Base-by-base conservation (phyloP, 2,329 filamentous ascomycete genomes). In the Exophiala oligosperma region DNA sequence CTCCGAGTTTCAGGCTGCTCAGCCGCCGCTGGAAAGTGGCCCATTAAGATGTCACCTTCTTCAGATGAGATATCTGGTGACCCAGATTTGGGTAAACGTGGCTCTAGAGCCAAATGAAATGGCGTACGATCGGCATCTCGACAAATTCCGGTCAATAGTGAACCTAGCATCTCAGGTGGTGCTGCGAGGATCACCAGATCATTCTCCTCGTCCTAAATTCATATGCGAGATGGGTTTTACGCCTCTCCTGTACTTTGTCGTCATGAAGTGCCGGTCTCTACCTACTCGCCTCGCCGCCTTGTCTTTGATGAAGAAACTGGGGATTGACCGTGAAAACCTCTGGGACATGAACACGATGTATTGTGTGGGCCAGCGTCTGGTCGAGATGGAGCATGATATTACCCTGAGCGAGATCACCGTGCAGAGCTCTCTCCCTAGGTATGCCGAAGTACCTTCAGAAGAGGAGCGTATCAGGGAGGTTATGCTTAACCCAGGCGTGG, bases 311-410 rank as follows among this genome's bases (percentile, higher is more conserved):
- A 37, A 12, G 49, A 24, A n/a, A 21, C 37, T 51, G 4, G 29
- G 29, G 14, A 23, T 51, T 23, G 32, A 9, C 11, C 49, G 32
- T 7, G 49, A 38, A 24, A 51, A 23, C 11, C 49, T 51, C 9
- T 51, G 49, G 49, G 49, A 51, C 24, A 14, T 24, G 29, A 38
- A 17, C 29, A 51, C 49, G 23, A 51, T 51, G 49, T 38, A 51
- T 38, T 23, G 29, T 38, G 37, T 51, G 21, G 49, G 28, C 29
- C 29, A 12, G 17, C 29, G 32, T 14, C 21, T 51, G 29, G 38
- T 51, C n/a, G 49, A 51, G 32, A 51, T 37, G n/a, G 49, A 51
- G 49, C 49, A 51, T 24, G 49, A 24, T 4, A 51, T 51, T 51
- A n/a, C 17, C 24, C 32, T 37, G 32, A 11, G 24, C 9, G 23